Conservation (phyloP, 305 asterid genomes). For the Solanum hybrid region DNA sequence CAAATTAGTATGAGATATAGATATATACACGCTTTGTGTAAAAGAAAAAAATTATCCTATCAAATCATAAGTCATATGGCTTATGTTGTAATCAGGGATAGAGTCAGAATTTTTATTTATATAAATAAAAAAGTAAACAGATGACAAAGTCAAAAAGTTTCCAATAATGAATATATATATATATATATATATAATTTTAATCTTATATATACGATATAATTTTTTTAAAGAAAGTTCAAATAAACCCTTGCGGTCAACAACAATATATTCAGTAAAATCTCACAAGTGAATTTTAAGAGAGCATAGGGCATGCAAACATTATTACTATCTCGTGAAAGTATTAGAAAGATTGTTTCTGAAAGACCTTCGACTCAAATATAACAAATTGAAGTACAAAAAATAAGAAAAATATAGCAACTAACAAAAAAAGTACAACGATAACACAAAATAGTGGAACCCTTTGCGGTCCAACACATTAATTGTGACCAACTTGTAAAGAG, state of each 20-base stretch:
- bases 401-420: not conserved
- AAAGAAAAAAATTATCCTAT: not conserved
- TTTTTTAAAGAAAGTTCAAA: not conserved
- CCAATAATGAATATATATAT: not conserved
- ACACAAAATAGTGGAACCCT: not conserved
- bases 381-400: not conserved
- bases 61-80: not conserved
- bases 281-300: accelerated
- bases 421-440: not conserved
- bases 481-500: not conserved
- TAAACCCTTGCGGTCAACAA: not conserved
- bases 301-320: not conserved
- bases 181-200: not conserved
- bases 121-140: not conserved
- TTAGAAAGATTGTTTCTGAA: accelerated
- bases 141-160: not conserved
- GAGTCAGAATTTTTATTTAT: not conserved
- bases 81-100: not conserved
- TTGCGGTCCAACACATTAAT: not conserved
- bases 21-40: not conserved
- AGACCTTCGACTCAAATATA: accelerated
- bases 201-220: not conserved
- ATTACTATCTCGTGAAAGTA: accelerated
- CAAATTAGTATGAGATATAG: not conserved
- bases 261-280: not conserved